A percentile compares a stretch with the other conserved stretches of the same genome.
These are phyloP conservation scores for Lepidium didymum DNA, from an alignment of 345 rosid species.

Conservation along the genomic window DNA sequence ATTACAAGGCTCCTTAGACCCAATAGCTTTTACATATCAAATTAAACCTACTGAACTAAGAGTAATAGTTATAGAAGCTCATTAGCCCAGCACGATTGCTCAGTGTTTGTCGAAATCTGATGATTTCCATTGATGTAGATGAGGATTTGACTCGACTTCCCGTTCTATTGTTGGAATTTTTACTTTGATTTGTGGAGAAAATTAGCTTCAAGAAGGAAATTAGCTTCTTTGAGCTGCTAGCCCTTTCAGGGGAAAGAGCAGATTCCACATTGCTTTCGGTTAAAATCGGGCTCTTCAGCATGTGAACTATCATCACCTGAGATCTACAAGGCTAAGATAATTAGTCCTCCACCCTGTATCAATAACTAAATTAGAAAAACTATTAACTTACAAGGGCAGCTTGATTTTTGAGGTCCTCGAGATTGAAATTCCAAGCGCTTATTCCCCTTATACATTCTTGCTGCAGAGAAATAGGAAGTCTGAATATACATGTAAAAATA, in stretches of 20 bases:
- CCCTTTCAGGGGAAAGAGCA: conserved; percentile 39
- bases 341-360: neutral
- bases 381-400: conserved; percentile 74
- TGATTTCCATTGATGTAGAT: too few species aligned
- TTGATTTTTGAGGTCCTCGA: conserved; percentile 90
- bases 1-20: too few species aligned
- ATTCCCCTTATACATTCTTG: conserved; percentile 93
- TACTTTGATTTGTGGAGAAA: too few species aligned
- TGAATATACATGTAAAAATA: conserved; percentile 4
- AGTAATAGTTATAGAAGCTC: too few species aligned
- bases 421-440: conserved; percentile 96
- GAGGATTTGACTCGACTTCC: too few species aligned
- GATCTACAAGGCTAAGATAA: conserved; percentile 49
- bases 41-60: too few species aligned
- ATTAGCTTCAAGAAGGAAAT: too few species aligned
- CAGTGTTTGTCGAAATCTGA: too few species aligned
- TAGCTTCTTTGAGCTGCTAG: conserved; percentile 43
- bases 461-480: conserved; percentile 39
- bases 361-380: neutral
- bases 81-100: too few species aligned
- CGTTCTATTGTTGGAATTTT: too few species aligned
- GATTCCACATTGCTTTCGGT: conserved; percentile 39
- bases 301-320: conserved; percentile 48
- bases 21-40: too few species aligned
- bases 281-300: conserved; percentile 42